These are phyloP conservation scores for Penicillium sp. DNA, from an alignment of 2,329 filamentous ascomycete genomes.

Conservation along the genomic window DNA sequence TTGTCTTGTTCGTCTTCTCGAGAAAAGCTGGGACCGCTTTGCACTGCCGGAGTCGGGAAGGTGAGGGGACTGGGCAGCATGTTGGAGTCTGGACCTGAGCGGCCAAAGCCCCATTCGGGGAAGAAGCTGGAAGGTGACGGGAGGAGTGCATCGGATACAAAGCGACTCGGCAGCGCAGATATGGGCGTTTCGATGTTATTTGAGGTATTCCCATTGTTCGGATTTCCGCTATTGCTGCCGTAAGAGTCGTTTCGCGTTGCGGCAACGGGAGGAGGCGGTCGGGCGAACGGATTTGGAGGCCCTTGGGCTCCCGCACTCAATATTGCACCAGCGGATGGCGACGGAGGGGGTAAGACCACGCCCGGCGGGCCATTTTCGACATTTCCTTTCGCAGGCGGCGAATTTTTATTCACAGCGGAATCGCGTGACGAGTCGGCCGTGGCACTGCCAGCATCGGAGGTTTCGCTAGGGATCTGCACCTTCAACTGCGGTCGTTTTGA, in stretches of 20 bases:
- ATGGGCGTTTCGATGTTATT: constrained; percentile 70
- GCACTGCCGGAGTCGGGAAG: constrained; percentile 72
- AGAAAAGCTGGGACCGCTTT: constrained; percentile 40
- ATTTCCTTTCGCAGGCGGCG: constrained; percentile 55
- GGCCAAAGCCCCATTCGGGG: constrained; percentile 77
- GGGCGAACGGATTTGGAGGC: constrained; percentile 91
- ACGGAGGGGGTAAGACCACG: constrained; percentile 86
- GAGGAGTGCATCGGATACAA: constrained; percentile 81
- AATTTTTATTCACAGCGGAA: constrained; percentile 58
- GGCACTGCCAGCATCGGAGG: constrained; percentile 70
- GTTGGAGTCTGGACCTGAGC: constrained; percentile 66
- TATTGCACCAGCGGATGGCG: constrained; percentile 79
- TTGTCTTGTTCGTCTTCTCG: constrained; percentile 45
- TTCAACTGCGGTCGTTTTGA: constrained; percentile 78
- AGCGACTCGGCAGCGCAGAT: constrained; percentile 88
- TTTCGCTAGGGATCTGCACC: constrained; percentile 91
- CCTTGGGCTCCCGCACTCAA: constrained; percentile 88
- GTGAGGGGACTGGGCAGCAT: constrained; percentile 89
- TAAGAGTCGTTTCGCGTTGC: constrained; percentile 44
- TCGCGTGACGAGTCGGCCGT: constrained; percentile 68
- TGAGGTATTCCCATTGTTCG: constrained; percentile 13
- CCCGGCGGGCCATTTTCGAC: constrained; percentile 60
- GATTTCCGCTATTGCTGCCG: constrained; percentile 23
- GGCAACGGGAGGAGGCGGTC: constrained; percentile 68
- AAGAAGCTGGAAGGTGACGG: constrained; percentile 93